Percentiles rank a stretch among this genome's conserved stretches.
Conservation (phyloP, 2,329 filamentous ascomycete genomes). For the Ceratocystis cacaofunesta region DNA sequence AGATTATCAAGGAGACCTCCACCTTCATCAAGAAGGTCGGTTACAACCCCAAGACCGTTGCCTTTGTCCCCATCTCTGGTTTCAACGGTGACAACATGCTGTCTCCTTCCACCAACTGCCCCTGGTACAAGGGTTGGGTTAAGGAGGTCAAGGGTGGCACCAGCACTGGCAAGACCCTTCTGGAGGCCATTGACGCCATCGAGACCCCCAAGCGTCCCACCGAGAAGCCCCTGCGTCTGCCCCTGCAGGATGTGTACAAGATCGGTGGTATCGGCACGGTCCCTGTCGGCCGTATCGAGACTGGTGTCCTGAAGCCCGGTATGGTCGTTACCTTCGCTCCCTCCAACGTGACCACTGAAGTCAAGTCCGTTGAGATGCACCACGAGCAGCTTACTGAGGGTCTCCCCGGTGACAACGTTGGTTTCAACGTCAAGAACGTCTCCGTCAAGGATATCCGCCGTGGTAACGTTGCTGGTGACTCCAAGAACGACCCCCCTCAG, state of each 20-base stretch:
- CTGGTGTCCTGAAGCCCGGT: conserved; percentile 80
- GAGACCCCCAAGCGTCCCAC: conserved; percentile 83
- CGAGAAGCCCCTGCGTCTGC: conserved; percentile 99
- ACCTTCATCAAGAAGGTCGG: conserved; percentile 99
- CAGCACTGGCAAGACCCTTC: conserved; percentile 86
- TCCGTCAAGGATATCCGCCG: conserved; percentile 99
- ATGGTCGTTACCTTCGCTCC: conserved; percentile 98
- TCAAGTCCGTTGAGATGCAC: conserved; percentile 99
- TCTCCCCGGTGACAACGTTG: conserved; percentile 98
- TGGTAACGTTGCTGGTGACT: conserved; percentile 99
- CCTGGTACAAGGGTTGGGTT: conserved; percentile 99
- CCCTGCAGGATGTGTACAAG: conserved; percentile 99
- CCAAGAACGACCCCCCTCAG: conserved; percentile 95
- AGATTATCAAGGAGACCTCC: conserved; percentile 99
- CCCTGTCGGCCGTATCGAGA: conserved; percentile 99
- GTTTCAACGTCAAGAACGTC: conserved; percentile 99
- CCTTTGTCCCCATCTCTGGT: conserved; percentile 99
- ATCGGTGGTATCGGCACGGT: conserved; percentile 99
- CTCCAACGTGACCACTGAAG: conserved; percentile 98
- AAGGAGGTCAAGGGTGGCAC: conserved; percentile 78
- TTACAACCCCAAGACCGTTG: conserved; percentile 97
- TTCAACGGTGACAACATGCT: conserved; percentile 99
- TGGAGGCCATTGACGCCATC: conserved; percentile 96
- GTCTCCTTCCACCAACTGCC: conserved; percentile 72
- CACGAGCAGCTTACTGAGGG: conserved; percentile 96